A percentile compares a stretch with the other conserved stretches of the same genome.
phyloP scores from a whole-genome alignment of 2,329 filamentous ascomycete species.

The Xylaria sp. region DNA sequence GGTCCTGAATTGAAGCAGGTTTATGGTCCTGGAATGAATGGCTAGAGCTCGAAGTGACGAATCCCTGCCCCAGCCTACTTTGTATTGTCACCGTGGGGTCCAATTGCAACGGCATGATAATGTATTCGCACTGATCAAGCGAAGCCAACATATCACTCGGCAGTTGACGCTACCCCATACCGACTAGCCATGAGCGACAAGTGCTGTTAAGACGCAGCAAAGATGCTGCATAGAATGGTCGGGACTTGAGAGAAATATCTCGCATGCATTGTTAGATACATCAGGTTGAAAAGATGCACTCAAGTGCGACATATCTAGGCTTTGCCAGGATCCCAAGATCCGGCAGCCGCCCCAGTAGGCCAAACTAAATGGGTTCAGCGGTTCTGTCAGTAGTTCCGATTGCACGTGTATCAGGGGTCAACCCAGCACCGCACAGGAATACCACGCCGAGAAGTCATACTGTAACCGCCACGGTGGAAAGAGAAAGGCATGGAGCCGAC shows the following conservation, averaged over 20 bases:
- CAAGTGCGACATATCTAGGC: background rate
- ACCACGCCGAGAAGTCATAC: background rate
- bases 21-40: conserved; percentile 4
- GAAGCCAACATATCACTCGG: conserved; percentile 1
- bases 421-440: conserved; percentile 16
- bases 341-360: conserved; percentile 8
- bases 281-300: conserved; percentile 5
- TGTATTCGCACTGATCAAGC: conserved; percentile 4
- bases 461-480: background rate
- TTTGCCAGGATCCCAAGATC: conserved; percentile 7
- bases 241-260: background rate
- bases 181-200: background rate
- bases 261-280: background rate
- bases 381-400: conserved; percentile 22
- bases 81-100: background rate
- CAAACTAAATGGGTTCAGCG: conserved; percentile 17
- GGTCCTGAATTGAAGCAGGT: conserved; percentile 8
- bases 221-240: conserved; percentile 1
- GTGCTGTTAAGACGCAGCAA: background rate
- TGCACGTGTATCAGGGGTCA: conserved; percentile 19
- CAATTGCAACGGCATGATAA: background rate
- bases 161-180: background rate
- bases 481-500: conserved; percentile 9
- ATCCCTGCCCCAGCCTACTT: background rate
- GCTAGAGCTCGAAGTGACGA: conserved; percentile 10